These are phyloP conservation scores for Hansfordia pulvinata DNA, from an alignment of 2,329 filamentous ascomycete species.

Conservation along the genomic window DNA sequence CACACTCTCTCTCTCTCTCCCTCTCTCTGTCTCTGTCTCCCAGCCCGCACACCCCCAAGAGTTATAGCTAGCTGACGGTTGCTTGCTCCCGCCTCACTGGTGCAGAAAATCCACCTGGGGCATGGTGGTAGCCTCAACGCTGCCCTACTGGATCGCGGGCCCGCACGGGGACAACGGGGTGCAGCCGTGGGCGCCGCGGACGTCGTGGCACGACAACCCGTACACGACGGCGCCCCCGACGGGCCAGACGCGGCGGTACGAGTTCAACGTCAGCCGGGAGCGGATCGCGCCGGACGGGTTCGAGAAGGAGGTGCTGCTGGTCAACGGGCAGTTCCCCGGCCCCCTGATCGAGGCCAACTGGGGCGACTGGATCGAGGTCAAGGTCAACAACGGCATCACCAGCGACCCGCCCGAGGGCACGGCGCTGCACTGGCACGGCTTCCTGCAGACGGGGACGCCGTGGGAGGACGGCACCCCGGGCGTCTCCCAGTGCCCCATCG, in stretches of 20 bases:
- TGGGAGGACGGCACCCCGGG: slow-evolving; percentile 61
- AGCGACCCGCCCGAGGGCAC: too few species aligned
- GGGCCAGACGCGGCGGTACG: slow-evolving; percentile 39
- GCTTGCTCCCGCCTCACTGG: neutral
- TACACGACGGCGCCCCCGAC: slow-evolving; percentile 34
- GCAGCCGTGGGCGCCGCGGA: slow-evolving; percentile 34
- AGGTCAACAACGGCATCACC: slow-evolving; percentile 56
- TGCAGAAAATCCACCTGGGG: slow-evolving; percentile 16
- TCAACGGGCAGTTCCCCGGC: slow-evolving; percentile 64
- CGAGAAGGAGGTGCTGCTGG: slow-evolving; percentile 46
- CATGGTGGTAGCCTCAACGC: slow-evolving; percentile 14
- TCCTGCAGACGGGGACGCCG: slow-evolving; percentile 65
- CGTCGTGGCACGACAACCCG: slow-evolving; percentile 30
- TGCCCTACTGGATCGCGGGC: slow-evolving; percentile 16
- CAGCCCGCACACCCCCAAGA: too few species aligned
- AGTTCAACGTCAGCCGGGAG: slow-evolving; percentile 36
- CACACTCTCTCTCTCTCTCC: too few species aligned
- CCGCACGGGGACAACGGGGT: slow-evolving; percentile 3
- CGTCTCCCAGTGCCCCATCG: slow-evolving; percentile 54
- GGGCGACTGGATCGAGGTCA: slow-evolving; percentile 57
- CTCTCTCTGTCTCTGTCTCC: too few species aligned
- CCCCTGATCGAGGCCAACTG: slow-evolving; percentile 61
- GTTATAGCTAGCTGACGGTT: neutral
- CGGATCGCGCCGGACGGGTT: slow-evolving; percentile 43
- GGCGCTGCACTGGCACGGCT: slow-evolving; percentile 63